phyloP scores from a whole-genome alignment of 331 rosid genomes.

The Acacia pycnantha region DNA sequence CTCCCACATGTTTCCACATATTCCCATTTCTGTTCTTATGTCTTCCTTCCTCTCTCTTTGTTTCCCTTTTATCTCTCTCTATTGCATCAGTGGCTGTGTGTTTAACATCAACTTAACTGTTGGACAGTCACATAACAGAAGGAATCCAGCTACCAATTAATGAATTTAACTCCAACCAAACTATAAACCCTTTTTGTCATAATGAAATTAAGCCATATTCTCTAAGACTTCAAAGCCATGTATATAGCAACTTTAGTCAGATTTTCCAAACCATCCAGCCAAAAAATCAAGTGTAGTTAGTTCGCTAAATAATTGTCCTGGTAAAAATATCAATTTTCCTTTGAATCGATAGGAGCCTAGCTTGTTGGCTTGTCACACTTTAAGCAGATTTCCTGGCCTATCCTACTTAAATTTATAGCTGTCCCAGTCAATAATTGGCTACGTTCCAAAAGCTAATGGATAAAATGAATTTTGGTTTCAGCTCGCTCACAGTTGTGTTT shows the following conservation, averaged over 20 bases:
- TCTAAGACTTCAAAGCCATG: not conserved
- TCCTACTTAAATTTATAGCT: not conserved
- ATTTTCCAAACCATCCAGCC: not conserved
- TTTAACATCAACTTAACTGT: not conserved
- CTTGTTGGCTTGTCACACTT: not conserved
- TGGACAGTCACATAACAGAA: not conserved
- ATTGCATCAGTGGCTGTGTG: not conserved
- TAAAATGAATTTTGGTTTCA: not conserved
- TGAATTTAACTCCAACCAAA: not conserved
- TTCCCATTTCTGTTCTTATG: not conserved
- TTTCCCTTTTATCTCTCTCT: not conserved
- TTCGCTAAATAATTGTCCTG: not conserved
- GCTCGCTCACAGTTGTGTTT: not conserved
- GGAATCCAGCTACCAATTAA: not conserved
- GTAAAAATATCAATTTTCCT: not conserved
- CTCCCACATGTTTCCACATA: not conserved
- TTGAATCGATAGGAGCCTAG: not conserved
- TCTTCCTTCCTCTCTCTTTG: not conserved
- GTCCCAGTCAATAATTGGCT: not conserved
- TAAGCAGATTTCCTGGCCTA: slow-evolving; percentile 2
- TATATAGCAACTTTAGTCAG: not conserved
- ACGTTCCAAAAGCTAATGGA: not conserved
- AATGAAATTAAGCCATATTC: not conserved
- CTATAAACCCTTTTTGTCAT: not conserved
- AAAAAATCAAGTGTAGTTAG: not conserved